Evolutionary conservation across 148 eudicot species (phyloP).

Genomic region (Tetragonia tetragonoides): DNA sequence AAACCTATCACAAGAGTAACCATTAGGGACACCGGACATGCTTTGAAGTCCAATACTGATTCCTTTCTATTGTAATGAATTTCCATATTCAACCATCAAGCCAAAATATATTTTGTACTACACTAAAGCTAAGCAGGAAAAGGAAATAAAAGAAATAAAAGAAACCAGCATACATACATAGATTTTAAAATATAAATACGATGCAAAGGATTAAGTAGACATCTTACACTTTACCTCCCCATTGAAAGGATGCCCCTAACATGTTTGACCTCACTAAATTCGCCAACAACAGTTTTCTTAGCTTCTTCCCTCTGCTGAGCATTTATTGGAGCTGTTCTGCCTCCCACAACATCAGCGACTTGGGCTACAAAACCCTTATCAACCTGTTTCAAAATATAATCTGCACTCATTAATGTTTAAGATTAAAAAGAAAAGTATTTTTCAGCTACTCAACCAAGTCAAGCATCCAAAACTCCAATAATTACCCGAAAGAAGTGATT

Average conservation of each 20-base stretch:
- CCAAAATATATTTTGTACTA: neutral
- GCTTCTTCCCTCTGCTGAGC: slow-evolving; percentile 79
- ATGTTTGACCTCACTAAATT: slow-evolving; percentile 92
- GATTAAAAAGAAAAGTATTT: neutral
- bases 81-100: neutral
- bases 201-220: neutral
- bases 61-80: neutral
- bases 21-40: neutral
- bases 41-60: neutral
- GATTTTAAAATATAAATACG: neutral
- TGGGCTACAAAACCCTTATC: slow-evolving; percentile 99
- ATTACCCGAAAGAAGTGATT: slow-evolving; percentile 94
- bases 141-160: neutral
- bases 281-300: slow-evolving; percentile 76
- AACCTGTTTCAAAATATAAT: slow-evolving; percentile 46
- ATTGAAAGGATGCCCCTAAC: slow-evolving; percentile 94
- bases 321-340: slow-evolving; percentile 90
- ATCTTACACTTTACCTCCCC: slow-evolving; percentile 69
- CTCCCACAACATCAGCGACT: slow-evolving; percentile 88
- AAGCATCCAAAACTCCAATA: slow-evolving; percentile 5
- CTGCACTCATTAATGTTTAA: neutral
- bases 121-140: neutral
- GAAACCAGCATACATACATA: neutral
- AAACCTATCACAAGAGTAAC: neutral
- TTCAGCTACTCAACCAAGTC: neutral